Conservation (phyloP, 1,284 basidiomycete genomes). For the Stygiomarasmius scandens region DNA sequence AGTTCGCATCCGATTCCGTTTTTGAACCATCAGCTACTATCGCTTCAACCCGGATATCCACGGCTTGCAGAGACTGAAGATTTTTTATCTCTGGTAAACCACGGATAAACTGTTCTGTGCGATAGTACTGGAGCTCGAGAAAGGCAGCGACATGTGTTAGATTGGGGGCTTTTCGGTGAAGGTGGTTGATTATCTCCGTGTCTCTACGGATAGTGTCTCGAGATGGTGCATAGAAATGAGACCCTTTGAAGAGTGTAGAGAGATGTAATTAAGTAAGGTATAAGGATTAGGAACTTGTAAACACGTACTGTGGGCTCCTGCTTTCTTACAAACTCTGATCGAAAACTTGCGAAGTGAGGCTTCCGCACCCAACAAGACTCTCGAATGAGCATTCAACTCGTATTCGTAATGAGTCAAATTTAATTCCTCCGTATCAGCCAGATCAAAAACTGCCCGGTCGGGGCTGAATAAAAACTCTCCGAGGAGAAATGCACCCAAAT, state of each 20-base stretch:
- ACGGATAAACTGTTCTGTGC: neutral
- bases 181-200: neutral
- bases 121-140: neutral
- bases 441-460: neutral
- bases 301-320: neutral
- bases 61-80: neutral
- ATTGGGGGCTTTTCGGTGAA: neutral
- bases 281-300: no score
- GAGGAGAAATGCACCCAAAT: neutral
- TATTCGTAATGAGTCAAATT: neutral
- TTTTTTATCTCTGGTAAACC: neutral
- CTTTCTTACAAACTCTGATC: neutral
- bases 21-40: neutral
- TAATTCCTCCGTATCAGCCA: neutral
- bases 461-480: neutral
- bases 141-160: neutral
- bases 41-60: neutral
- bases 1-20: neutral
- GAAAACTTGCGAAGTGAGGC: neutral
- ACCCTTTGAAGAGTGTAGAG: no score
- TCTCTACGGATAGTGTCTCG: neutral
- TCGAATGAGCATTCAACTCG: neutral
- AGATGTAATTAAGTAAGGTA: no score
- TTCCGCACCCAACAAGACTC: neutral
- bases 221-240: neutral